phyloP scores from a whole-genome alignment of 306 rosid species.

The Neltuma alba region DNA sequence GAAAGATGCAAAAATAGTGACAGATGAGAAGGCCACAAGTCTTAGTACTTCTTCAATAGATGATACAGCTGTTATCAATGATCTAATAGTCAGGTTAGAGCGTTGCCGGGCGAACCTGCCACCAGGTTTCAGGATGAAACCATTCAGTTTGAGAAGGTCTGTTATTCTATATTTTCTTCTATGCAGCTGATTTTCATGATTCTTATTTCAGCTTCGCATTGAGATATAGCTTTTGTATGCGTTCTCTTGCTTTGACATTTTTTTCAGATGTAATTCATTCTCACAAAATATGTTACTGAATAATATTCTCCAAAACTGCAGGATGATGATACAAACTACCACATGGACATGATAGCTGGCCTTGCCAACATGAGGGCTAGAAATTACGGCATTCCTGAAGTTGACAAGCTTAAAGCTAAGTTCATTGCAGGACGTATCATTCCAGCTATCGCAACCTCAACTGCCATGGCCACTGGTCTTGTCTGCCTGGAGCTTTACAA shows the following conservation, averaged over 20 bases:
- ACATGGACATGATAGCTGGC: constrained; percentile 93
- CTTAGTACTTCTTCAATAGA: constrained; percentile 75
- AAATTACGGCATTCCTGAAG: constrained; percentile 93
- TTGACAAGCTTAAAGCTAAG: constrained; percentile 97
- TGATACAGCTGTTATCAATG: constrained; percentile 83
- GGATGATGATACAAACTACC: constrained; percentile 98
- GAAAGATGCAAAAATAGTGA: constrained; percentile 81
- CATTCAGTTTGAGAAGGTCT: constrained; percentile 96
- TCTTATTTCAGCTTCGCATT: background rate
- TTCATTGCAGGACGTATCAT: constrained; percentile 94
- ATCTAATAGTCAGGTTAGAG: constrained; percentile 68
- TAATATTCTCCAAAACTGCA: constrained; percentile 42
- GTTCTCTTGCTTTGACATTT: background rate
- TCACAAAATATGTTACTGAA: background rate
- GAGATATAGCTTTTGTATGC: background rate
- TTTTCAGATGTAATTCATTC: background rate
- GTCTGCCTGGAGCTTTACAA: constrained; percentile 96
- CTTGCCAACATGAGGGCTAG: constrained; percentile 99
- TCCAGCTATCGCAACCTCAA: constrained; percentile 96
- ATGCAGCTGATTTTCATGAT: constrained; percentile 13
- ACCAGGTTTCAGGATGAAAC: constrained; percentile 86
- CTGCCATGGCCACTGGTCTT: constrained; percentile 96
- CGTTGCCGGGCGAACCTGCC: constrained; percentile 53
- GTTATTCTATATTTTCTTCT: background rate
- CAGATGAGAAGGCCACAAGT: constrained; percentile 91